Conservation (phyloP, 2,329 filamentous ascomycete species). For the Colletotrichum paranaense region DNA sequence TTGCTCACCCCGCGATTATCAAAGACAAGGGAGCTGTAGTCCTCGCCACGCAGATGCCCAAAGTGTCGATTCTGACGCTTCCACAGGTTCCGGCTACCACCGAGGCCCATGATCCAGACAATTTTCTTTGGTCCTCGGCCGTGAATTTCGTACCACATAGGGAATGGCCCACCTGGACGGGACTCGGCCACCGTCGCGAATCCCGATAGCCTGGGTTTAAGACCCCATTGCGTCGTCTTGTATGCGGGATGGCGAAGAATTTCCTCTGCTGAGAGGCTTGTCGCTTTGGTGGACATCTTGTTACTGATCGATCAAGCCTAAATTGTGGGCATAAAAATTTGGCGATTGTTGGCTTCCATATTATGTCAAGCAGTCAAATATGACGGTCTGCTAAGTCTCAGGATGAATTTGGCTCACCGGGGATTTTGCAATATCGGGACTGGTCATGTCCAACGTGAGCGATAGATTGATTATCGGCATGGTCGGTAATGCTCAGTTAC, state of each 20-base stretch:
- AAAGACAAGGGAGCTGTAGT: conserved; percentile 71
- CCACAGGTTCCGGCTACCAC: conserved; percentile 16
- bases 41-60: conserved; percentile 67
- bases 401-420: too few relatives aligned
- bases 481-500: background rate
- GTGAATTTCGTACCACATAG: conserved; percentile 25
- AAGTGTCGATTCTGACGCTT: conserved; percentile 75
- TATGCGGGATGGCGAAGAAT: conserved; percentile 14
- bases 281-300: background rate
- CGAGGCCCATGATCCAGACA: conserved; percentile 30
- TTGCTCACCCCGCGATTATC: conserved; percentile 78
- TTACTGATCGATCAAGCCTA: too few relatives aligned
- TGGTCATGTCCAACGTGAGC: too few relatives aligned
- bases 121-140: conserved; percentile 12
- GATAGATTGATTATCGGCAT: background rate
- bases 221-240: conserved; percentile 6
- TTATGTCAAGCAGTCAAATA: background rate
- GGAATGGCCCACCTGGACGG: conserved; percentile 13
- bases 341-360: background rate
- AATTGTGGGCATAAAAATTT: background rate
- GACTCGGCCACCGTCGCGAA: conserved; percentile 3
- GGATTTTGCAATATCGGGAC: too few relatives aligned
- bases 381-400: background rate
- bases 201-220: conserved; percentile 4
- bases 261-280: conserved; percentile 3